Evolutionary conservation across 345 rosid species (phyloP), one percentile per base, ranked within the genome.

Genomic region (Salix udensis): DNA sequence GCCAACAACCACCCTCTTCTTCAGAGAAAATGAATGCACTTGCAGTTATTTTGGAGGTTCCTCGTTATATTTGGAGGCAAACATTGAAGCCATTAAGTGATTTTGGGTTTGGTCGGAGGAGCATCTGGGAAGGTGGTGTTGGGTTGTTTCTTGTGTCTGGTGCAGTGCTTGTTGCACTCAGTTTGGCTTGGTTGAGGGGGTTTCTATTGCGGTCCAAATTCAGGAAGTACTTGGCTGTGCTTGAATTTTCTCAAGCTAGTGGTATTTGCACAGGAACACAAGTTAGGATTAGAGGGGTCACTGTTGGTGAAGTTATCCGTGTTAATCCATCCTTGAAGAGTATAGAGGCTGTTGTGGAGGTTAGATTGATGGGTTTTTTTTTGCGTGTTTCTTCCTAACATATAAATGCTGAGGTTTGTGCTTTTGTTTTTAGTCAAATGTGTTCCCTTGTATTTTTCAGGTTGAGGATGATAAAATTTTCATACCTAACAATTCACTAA

Each of bases 51-150:
- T 82, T 90, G 79, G 97, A 92, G 65, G 85, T 88, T 50, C 98
- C 98, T 28, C 77, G 77, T 70, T 88, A 75, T 68, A 70, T 96
- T 34, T 96, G 99, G 99, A 89, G 82, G 78, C 97, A 87, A 82
- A 90, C 98, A 62, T 75, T 92, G 18, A 91, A 84, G 68, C 98
- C 98, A 10, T 70, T 96, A 71, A 87, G 92, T 82, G 97, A 96
- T 84, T 96, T 91, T 68, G 99, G 99, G 68, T 92, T 92, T 79
- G 99, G 98, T 66, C 86, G 89, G 64, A 88, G 89, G 84, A 96
- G 97, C 80, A 80, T 96, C 66, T 94, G 97, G 98, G 98, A 96
- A 92, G 98, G 98, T 74, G 99, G 98, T 55, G 99, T 96, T 21
- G 99, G 98, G 75, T 75, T 96, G 88, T 96, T 94, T 84, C 86